Evolutionary conservation across 2,329 filamentous ascomycete species (phyloP).

Genomic region (Pyricularia sp.): DNA sequence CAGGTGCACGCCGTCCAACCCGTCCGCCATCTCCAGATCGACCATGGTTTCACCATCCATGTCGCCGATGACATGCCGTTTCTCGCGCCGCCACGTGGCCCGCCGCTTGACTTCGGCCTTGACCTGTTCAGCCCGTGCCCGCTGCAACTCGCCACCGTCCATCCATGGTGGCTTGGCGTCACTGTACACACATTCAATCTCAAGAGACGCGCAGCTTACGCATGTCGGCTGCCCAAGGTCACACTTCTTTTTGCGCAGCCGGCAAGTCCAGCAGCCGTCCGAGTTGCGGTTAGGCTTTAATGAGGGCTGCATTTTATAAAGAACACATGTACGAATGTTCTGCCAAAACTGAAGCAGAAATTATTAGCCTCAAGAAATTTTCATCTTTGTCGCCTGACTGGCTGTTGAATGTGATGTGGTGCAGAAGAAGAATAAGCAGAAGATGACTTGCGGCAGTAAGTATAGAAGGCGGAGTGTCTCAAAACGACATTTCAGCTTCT

Average conservation of each 20-base stretch:
- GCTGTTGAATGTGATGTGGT: background rate
- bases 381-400: background rate
- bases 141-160: conserved; percentile 36
- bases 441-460: background rate
- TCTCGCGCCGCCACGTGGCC: conserved; percentile 34
- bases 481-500: too few species aligned
- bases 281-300: conserved; percentile 19
- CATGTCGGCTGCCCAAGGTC: conserved; percentile 41
- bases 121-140: conserved; percentile 36
- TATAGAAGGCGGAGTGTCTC: too few species aligned
- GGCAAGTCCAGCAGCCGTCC: conserved; percentile 47
- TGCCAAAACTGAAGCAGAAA: background rate
- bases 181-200: conserved; percentile 41
- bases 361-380: background rate
- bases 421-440: background rate
- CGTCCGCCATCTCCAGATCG: conserved; percentile 13
- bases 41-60: conserved; percentile 13
- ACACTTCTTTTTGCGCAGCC: conserved; percentile 48
- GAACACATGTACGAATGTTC: background rate
- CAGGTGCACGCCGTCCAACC: conserved; percentile 8
- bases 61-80: conserved; percentile 31
- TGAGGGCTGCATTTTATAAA: background rate
- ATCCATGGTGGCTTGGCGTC: conserved; percentile 44
- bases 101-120: conserved; percentile 45
- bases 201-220: conserved; percentile 34